Evolutionary conservation across 2,329 filamentous ascomycete species (phyloP).

Genomic region (Diplodia sapinea): DNA sequence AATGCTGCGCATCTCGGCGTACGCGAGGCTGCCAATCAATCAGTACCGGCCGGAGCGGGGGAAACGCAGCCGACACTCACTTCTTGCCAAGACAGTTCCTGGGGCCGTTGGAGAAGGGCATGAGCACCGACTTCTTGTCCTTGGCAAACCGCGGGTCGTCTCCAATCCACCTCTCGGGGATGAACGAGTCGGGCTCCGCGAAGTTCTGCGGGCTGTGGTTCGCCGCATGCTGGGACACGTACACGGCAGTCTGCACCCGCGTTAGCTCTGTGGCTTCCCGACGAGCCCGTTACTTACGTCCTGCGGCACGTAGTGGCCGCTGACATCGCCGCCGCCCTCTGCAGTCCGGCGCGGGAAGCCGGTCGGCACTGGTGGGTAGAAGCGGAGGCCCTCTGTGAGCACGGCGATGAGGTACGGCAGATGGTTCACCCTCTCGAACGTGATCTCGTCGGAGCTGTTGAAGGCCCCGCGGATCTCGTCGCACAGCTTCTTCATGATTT

Average conservation of each 20-base stretch:
- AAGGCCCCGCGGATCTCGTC: constrained; percentile 40
- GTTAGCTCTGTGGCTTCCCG: background rate
- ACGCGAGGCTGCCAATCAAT: constrained; percentile 39
- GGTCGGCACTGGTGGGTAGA: constrained; percentile 54
- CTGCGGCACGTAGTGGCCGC: constrained; percentile 48
- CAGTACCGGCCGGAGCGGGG: background rate
- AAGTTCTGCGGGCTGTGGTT: constrained; percentile 44
- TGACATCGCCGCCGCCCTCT: constrained; percentile 46
- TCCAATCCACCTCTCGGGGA: constrained; percentile 46
- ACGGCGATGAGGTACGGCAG: constrained; percentile 54
- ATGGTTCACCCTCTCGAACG: constrained; percentile 39
- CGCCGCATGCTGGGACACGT: constrained; percentile 40
- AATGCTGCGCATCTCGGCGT: constrained; percentile 48
- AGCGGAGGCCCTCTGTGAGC: constrained; percentile 54
- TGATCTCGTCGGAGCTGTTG: constrained; percentile 42
- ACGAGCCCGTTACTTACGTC: constrained; percentile 33
- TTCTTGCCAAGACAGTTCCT: constrained; percentile 47
- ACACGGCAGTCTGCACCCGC: constrained; percentile 37
- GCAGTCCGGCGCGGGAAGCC: constrained; percentile 48
- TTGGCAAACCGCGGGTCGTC: constrained; percentile 35
- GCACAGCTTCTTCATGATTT: constrained; percentile 37
- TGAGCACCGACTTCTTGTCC: constrained; percentile 40
- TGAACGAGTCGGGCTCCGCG: constrained; percentile 41
- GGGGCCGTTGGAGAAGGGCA: constrained; percentile 46
- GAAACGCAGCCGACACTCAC: constrained; percentile 35